Base-by-base conservation (phyloP, 2,329 filamentous ascomycete species). In the Hirsutella minnesotensis region DNA sequence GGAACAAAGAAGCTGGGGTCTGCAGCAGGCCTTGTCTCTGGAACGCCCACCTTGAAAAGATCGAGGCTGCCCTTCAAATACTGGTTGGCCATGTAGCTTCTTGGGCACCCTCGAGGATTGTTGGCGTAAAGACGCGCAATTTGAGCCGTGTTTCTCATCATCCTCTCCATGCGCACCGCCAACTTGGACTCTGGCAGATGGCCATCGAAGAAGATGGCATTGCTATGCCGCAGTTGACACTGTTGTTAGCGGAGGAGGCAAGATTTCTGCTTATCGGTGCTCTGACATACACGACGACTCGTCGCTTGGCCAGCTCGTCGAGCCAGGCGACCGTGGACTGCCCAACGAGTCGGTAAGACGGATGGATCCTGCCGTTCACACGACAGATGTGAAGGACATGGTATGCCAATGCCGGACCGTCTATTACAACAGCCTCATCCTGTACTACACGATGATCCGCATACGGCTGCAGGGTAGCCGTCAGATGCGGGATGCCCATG, bases 201-300 rank as follows among this genome's bases (percentile, higher is more conserved):
- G 13, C 88, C 88, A 59, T 96, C 90, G 53, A 96, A 95, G 57
- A 83, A 88, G 42, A 95, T 83, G 38, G 72, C 77, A 45, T 75
- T 65, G 38, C 58, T 58, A n/a, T n/a, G n/a, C n/a, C n/a, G n/a
- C n/a, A n/a, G n/a, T n/a, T n/a, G n/a, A n/a, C n/a, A n/a, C n/a
- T n/a, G n/a, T n/a, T n/a, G n/a, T n/a, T n/a, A n/a, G n/a, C n/a
- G n/a, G n/a, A n/a, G n/a, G n/a, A n/a, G n/a, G n/a, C n/a, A n/a
- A n/a, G n/a, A n/a, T n/a, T n/a, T n/a, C n/a, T n/a, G n/a, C n/a
- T n/a, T n/a, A n/a, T n/a, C n/a, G n/a, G n/a, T n/a, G n/a, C n/a
- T n/a, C n/a, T n/a, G n/a, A 47, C 53, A 60, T 68, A 90, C 86
- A 92, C 71, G 38, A 63, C 63, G 40, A 84, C 70, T 42, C 73